These are phyloP conservation scores for Plenodomus tracheiphilus DNA, from an alignment of 2,329 filamentous ascomycete genomes.

Conservation along the genomic window DNA sequence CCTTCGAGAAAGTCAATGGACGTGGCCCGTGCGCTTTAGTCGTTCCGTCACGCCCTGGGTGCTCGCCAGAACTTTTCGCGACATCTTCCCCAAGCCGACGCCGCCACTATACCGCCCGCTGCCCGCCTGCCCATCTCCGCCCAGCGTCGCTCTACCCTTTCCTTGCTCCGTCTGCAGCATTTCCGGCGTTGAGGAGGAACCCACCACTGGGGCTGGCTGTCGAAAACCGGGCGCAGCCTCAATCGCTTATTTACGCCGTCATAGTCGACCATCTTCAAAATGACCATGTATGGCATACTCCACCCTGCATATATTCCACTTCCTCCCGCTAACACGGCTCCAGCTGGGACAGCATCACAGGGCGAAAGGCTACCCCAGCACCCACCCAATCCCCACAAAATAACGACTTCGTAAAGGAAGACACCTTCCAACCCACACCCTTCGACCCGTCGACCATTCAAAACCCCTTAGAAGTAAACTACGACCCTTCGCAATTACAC, in stretches of 20 bases:
- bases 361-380: slow-evolving; percentile 58
- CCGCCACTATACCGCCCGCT: slow-evolving; percentile 20
- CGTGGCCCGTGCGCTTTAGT: slow-evolving; percentile 23
- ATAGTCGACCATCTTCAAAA: slow-evolving; percentile 25
- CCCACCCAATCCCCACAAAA: slow-evolving; percentile 44
- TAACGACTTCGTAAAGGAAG: slow-evolving; percentile 41
- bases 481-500: slow-evolving; percentile 87
- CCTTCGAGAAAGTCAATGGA: slow-evolving; percentile 15
- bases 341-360: slow-evolving; percentile 61
- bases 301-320: neutral
- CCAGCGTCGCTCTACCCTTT: slow-evolving; percentile 3
- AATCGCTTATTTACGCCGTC: slow-evolving; percentile 14
- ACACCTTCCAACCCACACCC: slow-evolving; percentile 57
- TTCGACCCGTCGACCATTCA: slow-evolving; percentile 74
- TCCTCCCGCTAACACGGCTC: slow-evolving; percentile 2
- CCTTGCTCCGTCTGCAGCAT: slow-evolving; percentile 9
- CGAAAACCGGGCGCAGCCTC: slow-evolving; percentile 24
- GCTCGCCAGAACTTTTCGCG: slow-evolving; percentile 38
- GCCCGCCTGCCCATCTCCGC: slow-evolving; percentile 9
- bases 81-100: slow-evolving; percentile 22
- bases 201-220: slow-evolving; percentile 14
- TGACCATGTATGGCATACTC: slow-evolving; percentile 39
- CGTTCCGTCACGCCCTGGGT: slow-evolving; percentile 24
- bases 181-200: slow-evolving; percentile 22
- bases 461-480: slow-evolving; percentile 86